A percentile compares a stretch with the other conserved stretches of the same genome.
Evolutionary conservation across 2,329 filamentous ascomycete genomes (phyloP).

Genomic region (Claviceps pusilla): DNA sequence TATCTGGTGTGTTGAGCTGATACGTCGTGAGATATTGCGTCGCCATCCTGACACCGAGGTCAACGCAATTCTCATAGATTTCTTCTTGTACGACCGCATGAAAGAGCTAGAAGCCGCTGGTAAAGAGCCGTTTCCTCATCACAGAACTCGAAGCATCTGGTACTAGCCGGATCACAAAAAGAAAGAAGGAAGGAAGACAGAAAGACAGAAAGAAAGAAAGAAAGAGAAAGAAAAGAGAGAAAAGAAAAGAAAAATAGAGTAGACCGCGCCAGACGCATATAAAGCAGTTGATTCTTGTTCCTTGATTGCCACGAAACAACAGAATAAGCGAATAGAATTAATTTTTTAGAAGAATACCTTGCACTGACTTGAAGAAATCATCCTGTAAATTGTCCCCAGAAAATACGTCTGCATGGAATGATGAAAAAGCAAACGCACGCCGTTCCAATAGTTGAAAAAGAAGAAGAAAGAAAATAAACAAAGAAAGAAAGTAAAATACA

Average conservation of each 20-base stretch:
- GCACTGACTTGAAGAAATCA: not conserved
- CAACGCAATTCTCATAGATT: constrained; percentile 92
- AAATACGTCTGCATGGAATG: not conserved
- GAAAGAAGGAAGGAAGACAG: too few species aligned
- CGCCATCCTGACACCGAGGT: constrained; percentile 54
- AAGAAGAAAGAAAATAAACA: not conserved
- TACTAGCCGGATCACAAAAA: constrained; percentile 38
- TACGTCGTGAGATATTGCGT: constrained; percentile 63
- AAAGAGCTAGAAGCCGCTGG: constrained; percentile 62
- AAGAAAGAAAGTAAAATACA: too few species aligned
- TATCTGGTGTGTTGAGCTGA: constrained; percentile 90
- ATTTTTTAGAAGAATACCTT: not conserved
- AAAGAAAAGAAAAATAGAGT: not conserved
- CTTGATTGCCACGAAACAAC: not conserved
- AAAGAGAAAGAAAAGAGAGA: too few species aligned
- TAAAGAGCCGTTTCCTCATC: constrained; percentile 52
- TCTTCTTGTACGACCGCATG: constrained; percentile 89
- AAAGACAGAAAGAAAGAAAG: too few species aligned
- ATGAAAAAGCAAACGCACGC: not conserved
- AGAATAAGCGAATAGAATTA: not conserved
- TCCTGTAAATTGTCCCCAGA: not conserved
- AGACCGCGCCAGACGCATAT: not conserved
- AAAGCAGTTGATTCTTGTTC: not conserved
- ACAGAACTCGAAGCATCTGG: constrained; percentile 88
- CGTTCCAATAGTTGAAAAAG: constrained; percentile 5